phyloP scores from a whole-genome alignment of 2,329 filamentous ascomycete genomes.

The Aspergillus hortae region DNA sequence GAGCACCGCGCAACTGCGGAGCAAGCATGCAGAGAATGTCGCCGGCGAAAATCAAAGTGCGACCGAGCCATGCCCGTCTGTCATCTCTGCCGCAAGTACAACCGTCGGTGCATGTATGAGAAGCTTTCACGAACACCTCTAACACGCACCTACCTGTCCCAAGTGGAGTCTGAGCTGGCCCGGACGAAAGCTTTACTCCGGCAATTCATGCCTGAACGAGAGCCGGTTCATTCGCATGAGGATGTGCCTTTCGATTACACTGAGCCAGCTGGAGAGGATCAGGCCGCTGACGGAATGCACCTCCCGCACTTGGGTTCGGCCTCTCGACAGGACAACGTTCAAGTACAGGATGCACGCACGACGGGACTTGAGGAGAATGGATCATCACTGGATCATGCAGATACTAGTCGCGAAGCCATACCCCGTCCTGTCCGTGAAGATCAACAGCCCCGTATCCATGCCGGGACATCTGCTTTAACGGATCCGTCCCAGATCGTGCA shows the following conservation, averaged over 20 bases:
- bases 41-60: slow-evolving; percentile 34
- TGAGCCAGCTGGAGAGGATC: not conserved
- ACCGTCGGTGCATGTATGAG: not conserved
- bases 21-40: slow-evolving; percentile 33
- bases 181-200: not conserved
- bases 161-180: not conserved
- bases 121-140: not conserved
- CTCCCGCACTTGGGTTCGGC: too few species aligned
- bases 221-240: not conserved
- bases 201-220: not conserved
- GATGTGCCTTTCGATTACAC: not conserved
- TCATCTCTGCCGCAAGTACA: not conserved
- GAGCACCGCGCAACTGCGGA: slow-evolving; percentile 8
- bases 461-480: not conserved
- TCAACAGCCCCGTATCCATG: too few species aligned
- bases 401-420: too few species aligned
- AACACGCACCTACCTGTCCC: not conserved
- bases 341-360: too few species aligned
- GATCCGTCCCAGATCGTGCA: not conserved
- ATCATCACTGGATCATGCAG: too few species aligned
- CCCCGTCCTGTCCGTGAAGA: too few species aligned
- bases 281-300: too few species aligned
- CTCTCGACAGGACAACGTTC: too few species aligned
- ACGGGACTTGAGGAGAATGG: too few species aligned
- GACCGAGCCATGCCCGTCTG: not conserved